Base-by-base conservation (phyloP, 306 rosid genomes). In the Phaseolus lunatus region DNA sequence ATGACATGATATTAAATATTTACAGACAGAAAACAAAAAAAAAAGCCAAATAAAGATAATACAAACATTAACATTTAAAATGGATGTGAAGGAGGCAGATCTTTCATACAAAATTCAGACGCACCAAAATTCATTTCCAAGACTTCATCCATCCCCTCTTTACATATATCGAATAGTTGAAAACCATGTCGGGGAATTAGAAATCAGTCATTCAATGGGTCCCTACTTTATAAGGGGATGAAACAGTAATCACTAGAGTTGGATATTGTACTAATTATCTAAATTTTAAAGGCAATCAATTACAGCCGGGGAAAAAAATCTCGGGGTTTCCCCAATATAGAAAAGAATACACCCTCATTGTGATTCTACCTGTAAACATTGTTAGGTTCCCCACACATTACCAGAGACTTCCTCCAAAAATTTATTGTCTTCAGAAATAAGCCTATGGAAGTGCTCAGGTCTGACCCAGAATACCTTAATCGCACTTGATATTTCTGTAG, bases 401-500 rank as follows among this genome's bases (percentile, higher is more conserved):
- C 85, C 92, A 62, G 71, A 74, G 59, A 69, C 89, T 85, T 87
- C 86, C 83, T 84, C 85, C 79, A 83, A 29, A 64, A 78, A 81
- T 78, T 73, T 78, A 57, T 78, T 62, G 79, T 76, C 83, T 70
- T 62, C 39, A 62, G 75, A 71, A 74, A 76, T 78, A 77, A 59
- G 77, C 72, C 79, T 27, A 23, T 50, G 84, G 88, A 90, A 82
- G 84, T 81, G 80, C 83, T 79, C 82, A 45, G 87, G 87, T 73
- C 82, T 73, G 33, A 35, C 81, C 47, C 76, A 0, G 27, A 80
- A 75, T 70, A 67, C 76, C 87, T 85, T 86, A 96, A 82, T 96
- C 99, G 50, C 98, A 92, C 81, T 94, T 94, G 86, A 94, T 94
- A 85, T 94, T 94, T 88, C 98, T 90, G 88, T 94, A 92, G 88